These are phyloP conservation scores for Mycena floridula DNA, from an alignment of 768 basidiomycete species.

Conservation along the genomic window DNA sequence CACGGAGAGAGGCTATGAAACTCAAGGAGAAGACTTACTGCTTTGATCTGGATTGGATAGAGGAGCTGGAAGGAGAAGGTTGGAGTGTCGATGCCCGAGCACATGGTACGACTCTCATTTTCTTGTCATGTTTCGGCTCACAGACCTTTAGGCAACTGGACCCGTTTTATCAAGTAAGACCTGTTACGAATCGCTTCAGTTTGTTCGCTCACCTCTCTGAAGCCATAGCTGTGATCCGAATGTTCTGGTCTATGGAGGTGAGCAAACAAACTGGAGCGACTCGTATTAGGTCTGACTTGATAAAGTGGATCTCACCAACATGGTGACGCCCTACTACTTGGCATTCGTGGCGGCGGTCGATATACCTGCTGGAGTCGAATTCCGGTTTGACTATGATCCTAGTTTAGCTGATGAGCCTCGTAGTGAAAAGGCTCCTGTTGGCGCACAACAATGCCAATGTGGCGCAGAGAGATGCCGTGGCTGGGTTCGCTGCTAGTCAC, in stretches of 20 bases:
- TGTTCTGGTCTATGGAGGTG: conserved; percentile 10
- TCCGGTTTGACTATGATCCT: conserved; percentile 19
- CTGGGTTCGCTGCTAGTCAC: too few species aligned
- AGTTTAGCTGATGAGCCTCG: not conserved
- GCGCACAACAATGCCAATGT: not conserved
- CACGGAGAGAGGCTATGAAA: conserved; percentile 1
- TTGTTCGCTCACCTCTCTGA: not conserved
- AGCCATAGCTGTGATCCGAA: conserved; percentile 21
- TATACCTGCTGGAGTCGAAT: conserved; percentile 15
- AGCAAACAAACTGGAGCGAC: conserved; percentile 1
- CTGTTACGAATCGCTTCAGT: not conserved
- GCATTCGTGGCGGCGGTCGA: conserved; percentile 14
- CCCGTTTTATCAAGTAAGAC: conserved; percentile 19
- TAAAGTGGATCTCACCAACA: not conserved
- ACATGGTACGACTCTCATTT: conserved; percentile 4
- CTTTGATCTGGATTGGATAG: conserved; percentile 17
- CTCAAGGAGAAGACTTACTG: conserved; percentile 8
- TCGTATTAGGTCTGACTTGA: not conserved
- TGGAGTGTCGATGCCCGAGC: conserved; percentile 8
- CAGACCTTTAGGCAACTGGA: conserved; percentile 18
- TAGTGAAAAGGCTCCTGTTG: not conserved
- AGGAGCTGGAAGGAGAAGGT: not conserved
- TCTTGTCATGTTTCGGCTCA: conserved; percentile 1
- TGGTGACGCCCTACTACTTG: conserved; percentile 13
- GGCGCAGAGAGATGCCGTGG: not conserved